These are phyloP conservation scores for Brettanomyces custersianus DNA, from an alignment of 805 yeast genomes.

Conservation along the genomic window DNA sequence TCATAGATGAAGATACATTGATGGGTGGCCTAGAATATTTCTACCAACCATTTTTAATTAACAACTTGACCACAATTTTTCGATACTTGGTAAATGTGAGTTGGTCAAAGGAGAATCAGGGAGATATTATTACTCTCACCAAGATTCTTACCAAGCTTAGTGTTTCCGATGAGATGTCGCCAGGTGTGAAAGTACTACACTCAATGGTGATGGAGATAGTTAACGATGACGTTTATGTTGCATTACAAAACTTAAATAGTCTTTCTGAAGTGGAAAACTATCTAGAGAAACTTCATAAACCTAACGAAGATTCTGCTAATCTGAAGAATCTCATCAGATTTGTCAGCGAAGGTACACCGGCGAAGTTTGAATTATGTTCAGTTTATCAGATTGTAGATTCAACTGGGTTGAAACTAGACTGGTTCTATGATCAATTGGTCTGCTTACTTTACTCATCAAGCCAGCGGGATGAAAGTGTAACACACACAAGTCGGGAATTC, in stretches of 20 bases:
- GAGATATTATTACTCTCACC: constrained; percentile 7
- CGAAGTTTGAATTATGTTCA: constrained; percentile 15
- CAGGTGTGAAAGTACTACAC: constrained; percentile 14
- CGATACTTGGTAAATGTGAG: constrained; percentile 11
- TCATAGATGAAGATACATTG: constrained; percentile 50
- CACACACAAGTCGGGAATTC: background rate
- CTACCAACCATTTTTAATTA: constrained; percentile 65
- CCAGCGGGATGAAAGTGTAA: constrained; percentile 3
- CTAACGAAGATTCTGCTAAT: constrained; percentile 3
- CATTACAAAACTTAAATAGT: constrained; percentile 4
- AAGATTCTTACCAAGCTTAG: constrained; percentile 15
- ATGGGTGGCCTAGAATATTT: constrained; percentile 82
- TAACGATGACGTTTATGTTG: constrained; percentile 8
- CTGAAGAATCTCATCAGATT: constrained; percentile 6
- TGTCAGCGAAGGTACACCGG: constrained; percentile 7
- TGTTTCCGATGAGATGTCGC: constrained; percentile 9
- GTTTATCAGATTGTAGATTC: constrained; percentile 11
- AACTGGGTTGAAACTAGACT: constrained; percentile 12
- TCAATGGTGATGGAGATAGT: constrained; percentile 10
- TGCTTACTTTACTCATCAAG: constrained; percentile 5
- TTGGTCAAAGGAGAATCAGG: constrained; percentile 10
- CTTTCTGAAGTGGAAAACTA: constrained; percentile 6
- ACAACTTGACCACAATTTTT: constrained; percentile 42
- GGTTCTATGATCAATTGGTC: constrained; percentile 15
- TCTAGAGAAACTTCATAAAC: constrained; percentile 8